Conservation (phyloP, 1,284 basidiomycete species). For the Mycena sp. region DNA sequence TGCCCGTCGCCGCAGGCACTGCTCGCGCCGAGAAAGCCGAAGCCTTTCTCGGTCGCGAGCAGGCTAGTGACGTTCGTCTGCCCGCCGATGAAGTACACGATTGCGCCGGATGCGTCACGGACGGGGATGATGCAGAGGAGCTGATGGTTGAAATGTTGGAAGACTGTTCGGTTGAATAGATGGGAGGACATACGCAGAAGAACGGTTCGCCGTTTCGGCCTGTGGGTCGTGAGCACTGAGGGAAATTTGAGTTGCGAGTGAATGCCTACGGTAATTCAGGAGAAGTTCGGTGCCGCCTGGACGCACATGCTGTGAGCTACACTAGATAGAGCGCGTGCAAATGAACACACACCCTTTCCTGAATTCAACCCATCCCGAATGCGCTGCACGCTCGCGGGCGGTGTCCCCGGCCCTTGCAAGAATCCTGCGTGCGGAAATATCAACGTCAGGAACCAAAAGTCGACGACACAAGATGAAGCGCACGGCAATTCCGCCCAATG, state of each 20-base stretch:
- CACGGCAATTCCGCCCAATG: conserved; percentile 28
- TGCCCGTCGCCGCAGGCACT: background rate
- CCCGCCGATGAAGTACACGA: conserved; percentile 30
- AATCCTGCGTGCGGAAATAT: conserved; percentile 6
- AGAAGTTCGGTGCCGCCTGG: conserved; percentile 27
- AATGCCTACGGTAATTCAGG: conserved; percentile 24
- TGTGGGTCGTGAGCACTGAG: background rate
- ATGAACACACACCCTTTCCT: conserved; percentile 13
- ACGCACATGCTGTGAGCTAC: background rate
- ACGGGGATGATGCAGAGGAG: conserved; percentile 31
- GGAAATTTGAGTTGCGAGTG: background rate
- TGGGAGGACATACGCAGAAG: conserved; percentile 19
- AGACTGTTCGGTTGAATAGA: background rate
- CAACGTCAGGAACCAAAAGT: background rate
- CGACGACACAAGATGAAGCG: background rate
- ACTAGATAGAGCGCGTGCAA: background rate
- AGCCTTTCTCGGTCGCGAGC: conserved; percentile 15
- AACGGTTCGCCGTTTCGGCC: conserved; percentile 28
- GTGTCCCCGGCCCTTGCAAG: conserved; percentile 27
- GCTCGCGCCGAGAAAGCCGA: conserved; percentile 10
- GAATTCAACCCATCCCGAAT: conserved; percentile 29
- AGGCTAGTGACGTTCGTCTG: conserved; percentile 29
- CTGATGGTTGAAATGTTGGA: background rate
- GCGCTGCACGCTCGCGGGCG: conserved; percentile 26
- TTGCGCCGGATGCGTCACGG: conserved; percentile 19